Base-by-base conservation (phyloP, 768 basidiomycete genomes). In the Xerocomus brunneocitrinus region DNA sequence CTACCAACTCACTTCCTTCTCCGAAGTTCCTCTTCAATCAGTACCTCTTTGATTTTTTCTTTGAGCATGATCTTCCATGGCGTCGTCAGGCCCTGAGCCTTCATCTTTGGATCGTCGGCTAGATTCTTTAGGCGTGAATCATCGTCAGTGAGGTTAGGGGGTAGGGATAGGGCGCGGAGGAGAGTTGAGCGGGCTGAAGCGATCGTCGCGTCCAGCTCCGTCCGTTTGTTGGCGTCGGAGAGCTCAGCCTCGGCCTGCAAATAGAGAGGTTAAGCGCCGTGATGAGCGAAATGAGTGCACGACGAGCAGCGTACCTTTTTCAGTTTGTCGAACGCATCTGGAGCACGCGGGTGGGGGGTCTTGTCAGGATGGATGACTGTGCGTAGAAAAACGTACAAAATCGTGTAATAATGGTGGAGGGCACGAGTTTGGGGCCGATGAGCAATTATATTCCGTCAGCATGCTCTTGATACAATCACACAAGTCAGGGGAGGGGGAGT, bases 321-420 rank as follows among this genome's bases (percentile, higher is more conserved):
- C 44, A 97, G 78, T 32, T 92, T 65, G 69, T 95, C 93, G 67
- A 97, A 97, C 1, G 94, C 94, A 72, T 97, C 91, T 62, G 91
- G 87, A 47, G 91, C 90, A 63, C 84, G 82, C 28, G 81, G 77
- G 73, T 97, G 91, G 67, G 89, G 76, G 62, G 89, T 88, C 79
- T 98, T 99, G 77, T 99, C 97, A 57, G 97, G 97, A 78, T 99
- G 97, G 65, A 99, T 98, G 71, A 97, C 91, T 93, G 67, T 57
- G 57, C 62, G 61, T 70, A 56, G 67, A 51, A 70, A 57, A 74
- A 79, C 75, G 76, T 78, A 77, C 77, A 50, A 46, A 49, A 60
- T 58, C 32, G 40, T 41, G 42, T 47, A 31, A 36, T 41, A 4
- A 51, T 27, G 47, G 32, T 27, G 31, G 35, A 35, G 28, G 27